Percentiles rank a stretch among this genome's conserved stretches.
phyloP scores from a whole-genome alignment of 2,329 filamentous ascomycete species.

The Aspergillus phoenicis region DNA sequence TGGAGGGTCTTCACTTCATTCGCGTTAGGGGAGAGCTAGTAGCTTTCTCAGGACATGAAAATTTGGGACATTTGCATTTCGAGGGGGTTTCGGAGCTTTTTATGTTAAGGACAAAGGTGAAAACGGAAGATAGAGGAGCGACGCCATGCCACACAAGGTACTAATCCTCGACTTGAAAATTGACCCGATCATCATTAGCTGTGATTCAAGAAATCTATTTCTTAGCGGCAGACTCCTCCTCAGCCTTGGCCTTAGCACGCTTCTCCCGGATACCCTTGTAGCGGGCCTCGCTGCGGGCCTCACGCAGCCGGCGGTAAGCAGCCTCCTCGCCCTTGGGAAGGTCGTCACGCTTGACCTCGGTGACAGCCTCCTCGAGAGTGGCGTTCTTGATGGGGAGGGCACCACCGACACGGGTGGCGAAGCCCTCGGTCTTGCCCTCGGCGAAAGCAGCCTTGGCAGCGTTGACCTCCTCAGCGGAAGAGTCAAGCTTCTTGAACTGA shows the following conservation, averaged over 20 bases:
- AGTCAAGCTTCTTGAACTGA: constrained; percentile 91
- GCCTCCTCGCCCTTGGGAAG: constrained; percentile 78
- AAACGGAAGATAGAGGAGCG: constrained; percentile 36
- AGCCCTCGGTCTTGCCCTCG: constrained; percentile 55
- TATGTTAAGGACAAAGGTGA: constrained; percentile 38
- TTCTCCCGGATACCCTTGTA: constrained; percentile 85
- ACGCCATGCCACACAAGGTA: constrained; percentile 43
- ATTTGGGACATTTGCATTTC: constrained; percentile 42
- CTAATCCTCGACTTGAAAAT: constrained; percentile 40
- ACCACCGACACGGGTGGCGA: constrained; percentile 56
- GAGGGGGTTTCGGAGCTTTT: constrained; percentile 40
- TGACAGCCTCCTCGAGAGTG: constrained; percentile 59
- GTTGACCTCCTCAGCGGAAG: constrained; percentile 79
- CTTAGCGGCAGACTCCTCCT: constrained; percentile 62
- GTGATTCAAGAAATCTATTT: constrained; percentile 48
- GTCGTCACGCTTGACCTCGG: constrained; percentile 79
- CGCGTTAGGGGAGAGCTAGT: not conserved
- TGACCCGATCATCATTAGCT: constrained; percentile 45
- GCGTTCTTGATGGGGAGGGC: constrained; percentile 73
- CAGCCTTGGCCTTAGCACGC: constrained; percentile 81
- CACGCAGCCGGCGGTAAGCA: constrained; percentile 84
- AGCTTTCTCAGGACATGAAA: constrained; percentile 16
- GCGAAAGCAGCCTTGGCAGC: constrained; percentile 61
- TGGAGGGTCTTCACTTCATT: not conserved
- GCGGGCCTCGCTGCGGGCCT: constrained; percentile 80